A percentile compares a stretch with the other conserved stretches of the same genome.
These are phyloP conservation scores for Penicillium angulare DNA, from an alignment of 495 filamentous ascomycete genomes.

Conservation along the genomic window DNA sequence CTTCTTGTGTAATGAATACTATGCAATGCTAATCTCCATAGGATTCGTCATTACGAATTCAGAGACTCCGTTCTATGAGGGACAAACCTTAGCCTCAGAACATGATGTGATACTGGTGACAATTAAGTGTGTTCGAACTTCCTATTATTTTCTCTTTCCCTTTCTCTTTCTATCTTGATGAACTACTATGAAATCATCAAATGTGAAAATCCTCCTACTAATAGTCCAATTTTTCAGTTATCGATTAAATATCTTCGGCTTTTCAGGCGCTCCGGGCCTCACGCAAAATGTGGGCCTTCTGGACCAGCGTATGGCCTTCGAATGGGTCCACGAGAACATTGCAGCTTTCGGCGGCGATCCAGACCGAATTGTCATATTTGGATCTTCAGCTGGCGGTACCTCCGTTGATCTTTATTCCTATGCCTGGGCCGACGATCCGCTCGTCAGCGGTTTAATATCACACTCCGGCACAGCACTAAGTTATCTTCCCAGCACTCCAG, in stretches of 20 bases:
- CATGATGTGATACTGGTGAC: constrained; percentile 47
- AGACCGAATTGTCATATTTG: constrained; percentile 54
- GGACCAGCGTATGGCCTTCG: constrained; percentile 45
- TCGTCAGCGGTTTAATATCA: constrained; percentile 46
- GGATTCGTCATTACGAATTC: constrained; percentile 30
- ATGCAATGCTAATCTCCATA: neutral
- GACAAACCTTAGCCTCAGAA: constrained; percentile 31
- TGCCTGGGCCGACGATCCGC: constrained; percentile 38
- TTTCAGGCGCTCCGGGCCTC: constrained; percentile 40
- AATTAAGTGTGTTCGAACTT: constrained; percentile 25
- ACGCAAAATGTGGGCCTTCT: constrained; percentile 40
- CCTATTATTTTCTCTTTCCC: too few species aligned
- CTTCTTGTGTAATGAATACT: neutral
- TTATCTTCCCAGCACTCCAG: constrained; percentile 33
- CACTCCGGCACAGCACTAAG: constrained; percentile 53
- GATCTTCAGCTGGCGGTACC: constrained; percentile 48
- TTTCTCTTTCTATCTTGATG: too few species aligned
- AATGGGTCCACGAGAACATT: constrained; percentile 65
- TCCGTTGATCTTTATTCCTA: constrained; percentile 54
- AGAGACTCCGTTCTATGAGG: constrained; percentile 42
- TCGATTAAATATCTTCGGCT: constrained; percentile 52
- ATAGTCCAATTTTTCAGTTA: constrained; percentile 24
- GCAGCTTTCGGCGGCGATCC: constrained; percentile 50
- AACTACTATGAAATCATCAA: too few species aligned
- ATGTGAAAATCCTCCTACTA: too few species aligned